Base-by-base conservation (phyloP, 306 rosid genomes). In the Aeschynomene evenia region DNA sequence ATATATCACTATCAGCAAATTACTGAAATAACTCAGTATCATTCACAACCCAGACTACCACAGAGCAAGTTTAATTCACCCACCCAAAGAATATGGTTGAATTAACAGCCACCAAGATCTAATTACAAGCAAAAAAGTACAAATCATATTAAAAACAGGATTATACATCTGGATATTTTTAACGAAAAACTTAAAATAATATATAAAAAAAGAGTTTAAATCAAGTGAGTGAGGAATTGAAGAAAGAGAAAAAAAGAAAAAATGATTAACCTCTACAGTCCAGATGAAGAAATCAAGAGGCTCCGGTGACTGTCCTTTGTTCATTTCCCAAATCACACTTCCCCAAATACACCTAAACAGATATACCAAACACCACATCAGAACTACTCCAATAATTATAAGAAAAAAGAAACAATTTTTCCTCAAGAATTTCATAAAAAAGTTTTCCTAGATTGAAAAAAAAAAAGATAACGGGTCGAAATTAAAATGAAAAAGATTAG, bases 221-320 rank as follows among this genome's bases (percentile, higher is more conserved):
- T 22, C 6, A 56, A 31, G 4, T 23, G 11, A 36, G 13, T 8
- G 14, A 62, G 10, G 23, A 10, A 77, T n/a, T 28, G 1, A 11
- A 51, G 53, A 24, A 46, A n/a, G n/a, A 62, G 5, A 19, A 51
- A 34, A 55, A 12, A 26, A 6, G 33, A 68, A 71, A 36, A 72
- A 72, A 66, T 61, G 29, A 23, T 53, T 33, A 79, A 94, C 99
- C 99, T 91, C 97, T 74, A 94, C 97, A 68, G 97, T 94, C 99
- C 99, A 94, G 83, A 94, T 91, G 88, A 94, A 94, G 91, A 94
- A 94, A 91, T 91, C 99, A 72, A 94, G 94, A 59, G 99, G 97
- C 87, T 94, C 99, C 13, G 99, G 99, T 72, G 81, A 85, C 69
- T 84, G 95, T 71, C 88, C 89, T 83, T 79, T 89, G 87, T 76